Evolutionary conservation across 352 stramenopile genomes (phyloP).

Genomic region (Albugo laibachii): DNA sequence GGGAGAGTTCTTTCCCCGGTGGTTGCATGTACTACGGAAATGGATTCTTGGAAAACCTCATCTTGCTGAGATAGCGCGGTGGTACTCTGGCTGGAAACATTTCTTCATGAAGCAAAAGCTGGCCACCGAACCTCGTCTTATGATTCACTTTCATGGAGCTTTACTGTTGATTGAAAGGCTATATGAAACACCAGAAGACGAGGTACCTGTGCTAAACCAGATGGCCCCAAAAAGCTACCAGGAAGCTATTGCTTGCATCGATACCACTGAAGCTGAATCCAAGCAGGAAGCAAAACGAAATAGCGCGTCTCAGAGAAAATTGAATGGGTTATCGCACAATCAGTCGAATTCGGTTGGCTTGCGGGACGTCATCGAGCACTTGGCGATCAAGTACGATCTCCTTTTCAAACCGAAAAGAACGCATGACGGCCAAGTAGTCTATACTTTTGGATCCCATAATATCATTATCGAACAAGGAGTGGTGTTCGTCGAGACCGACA

Average conservation of each 20-base stretch:
- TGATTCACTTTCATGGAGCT: slow-evolving; percentile 60
- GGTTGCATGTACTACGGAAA: slow-evolving; percentile 60
- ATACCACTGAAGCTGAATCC: background rate
- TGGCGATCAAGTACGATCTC: slow-evolving; percentile 59
- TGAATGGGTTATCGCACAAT: slow-evolving; percentile 6
- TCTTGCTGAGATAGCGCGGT: slow-evolving; percentile 48
- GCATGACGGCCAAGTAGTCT: slow-evolving; percentile 65
- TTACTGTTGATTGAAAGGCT: slow-evolving; percentile 37
- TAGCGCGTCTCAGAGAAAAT: background rate
- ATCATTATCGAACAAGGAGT: slow-evolving; percentile 76
- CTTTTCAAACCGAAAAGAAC: slow-evolving; percentile 60
- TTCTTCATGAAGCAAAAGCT: slow-evolving; percentile 52
- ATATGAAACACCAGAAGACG: background rate
- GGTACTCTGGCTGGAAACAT: slow-evolving; percentile 73
- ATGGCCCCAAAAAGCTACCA: slow-evolving; percentile 42
- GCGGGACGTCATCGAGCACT: slow-evolving; percentile 66
- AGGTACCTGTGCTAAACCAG: slow-evolving; percentile 29
- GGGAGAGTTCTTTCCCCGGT: slow-evolving; percentile 83
- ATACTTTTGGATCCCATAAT: slow-evolving; percentile 52
- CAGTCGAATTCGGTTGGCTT: slow-evolving; percentile 33
- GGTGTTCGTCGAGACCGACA: slow-evolving; percentile 43
- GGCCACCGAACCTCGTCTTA: slow-evolving; percentile 27
- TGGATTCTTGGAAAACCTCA: slow-evolving; percentile 39
- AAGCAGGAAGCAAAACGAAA: background rate
- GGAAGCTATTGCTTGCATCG: slow-evolving; percentile 24